These are phyloP conservation scores for Saturnispora ahearnii DNA, from an alignment of 805 yeast species.

Conservation along the genomic window DNA sequence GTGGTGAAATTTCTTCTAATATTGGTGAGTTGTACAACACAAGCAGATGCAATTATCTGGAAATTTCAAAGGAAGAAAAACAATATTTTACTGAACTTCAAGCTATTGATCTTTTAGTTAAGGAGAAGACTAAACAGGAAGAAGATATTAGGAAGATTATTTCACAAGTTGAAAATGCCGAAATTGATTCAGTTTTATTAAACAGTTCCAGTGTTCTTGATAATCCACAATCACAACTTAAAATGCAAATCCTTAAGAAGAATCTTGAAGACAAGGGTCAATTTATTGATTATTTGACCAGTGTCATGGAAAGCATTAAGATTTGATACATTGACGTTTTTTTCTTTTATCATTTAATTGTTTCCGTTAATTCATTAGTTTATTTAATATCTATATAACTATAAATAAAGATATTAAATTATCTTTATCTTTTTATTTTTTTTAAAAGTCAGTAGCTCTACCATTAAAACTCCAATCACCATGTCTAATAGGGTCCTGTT, in stretches of 20 bases:
- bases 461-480: conserved; percentile 96
- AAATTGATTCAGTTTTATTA: conserved; percentile 8
- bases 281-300: conserved; percentile 10
- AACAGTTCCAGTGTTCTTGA: conserved; percentile 5
- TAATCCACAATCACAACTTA: conserved; percentile 7
- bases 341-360: background rate
- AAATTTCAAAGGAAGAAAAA: conserved; percentile 22
- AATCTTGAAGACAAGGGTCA: conserved; percentile 15
- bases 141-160: conserved; percentile 10
- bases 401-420: background rate
- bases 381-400: too few relatives aligned
- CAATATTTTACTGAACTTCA: conserved; percentile 20
- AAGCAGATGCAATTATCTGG: conserved; percentile 9
- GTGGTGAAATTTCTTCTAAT: conserved; percentile 12
- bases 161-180: conserved; percentile 15
- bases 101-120: conserved; percentile 11
- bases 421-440: background rate
- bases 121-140: conserved; percentile 16
- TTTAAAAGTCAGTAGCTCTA: conserved; percentile 84
- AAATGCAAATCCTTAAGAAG: conserved; percentile 13
- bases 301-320: conserved; percentile 6
- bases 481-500: conserved; percentile 81
- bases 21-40: conserved; percentile 4
- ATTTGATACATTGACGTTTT: background rate
- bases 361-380: too few relatives aligned